Percentiles rank a stretch among this genome's conserved stretches.
Evolutionary conservation across 2,329 filamentous ascomycete genomes (phyloP).

Genomic region (Raffaelea deltoideospora): DNA sequence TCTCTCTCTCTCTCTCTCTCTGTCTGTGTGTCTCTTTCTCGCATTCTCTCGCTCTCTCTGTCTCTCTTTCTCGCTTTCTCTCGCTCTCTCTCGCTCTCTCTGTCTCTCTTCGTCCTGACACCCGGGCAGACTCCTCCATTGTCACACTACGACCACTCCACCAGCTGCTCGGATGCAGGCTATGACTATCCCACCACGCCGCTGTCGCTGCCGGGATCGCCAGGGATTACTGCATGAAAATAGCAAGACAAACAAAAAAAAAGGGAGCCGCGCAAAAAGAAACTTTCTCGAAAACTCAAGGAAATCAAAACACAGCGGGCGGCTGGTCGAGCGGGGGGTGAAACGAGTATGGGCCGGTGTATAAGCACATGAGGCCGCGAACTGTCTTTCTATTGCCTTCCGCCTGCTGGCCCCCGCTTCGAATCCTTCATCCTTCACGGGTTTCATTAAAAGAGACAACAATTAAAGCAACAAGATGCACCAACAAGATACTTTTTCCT

Average conservation of each 20-base stretch:
- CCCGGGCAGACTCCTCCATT: constrained; percentile 56
- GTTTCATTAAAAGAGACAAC: no score
- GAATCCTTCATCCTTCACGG: no score
- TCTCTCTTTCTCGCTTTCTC: not conserved
- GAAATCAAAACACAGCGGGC: not conserved
- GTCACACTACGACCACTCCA: constrained; percentile 56
- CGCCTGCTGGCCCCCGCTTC: no score
- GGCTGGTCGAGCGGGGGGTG: no score
- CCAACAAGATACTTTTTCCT: not conserved
- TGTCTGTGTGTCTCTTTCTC: constrained; percentile 16
- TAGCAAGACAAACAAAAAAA: not conserved
- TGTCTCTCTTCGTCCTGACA: constrained; percentile 16
- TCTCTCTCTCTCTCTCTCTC: not conserved
- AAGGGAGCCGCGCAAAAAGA: not conserved
- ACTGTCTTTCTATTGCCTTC: no score
- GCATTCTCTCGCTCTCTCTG: constrained; percentile 22
- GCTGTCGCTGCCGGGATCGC: constrained; percentile 57
- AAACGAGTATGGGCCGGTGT: no score
- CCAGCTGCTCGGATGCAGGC: constrained; percentile 41
- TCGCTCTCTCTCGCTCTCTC: not conserved
- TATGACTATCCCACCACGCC: constrained; percentile 56
- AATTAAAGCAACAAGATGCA: no score
- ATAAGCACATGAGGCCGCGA: no score
- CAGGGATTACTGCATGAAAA: constrained; percentile 28
- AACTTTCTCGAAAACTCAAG: not conserved